phyloP scores from a whole-genome alignment of 2,329 filamentous ascomycete genomes.

The Trichoderma afroharzianum region DNA sequence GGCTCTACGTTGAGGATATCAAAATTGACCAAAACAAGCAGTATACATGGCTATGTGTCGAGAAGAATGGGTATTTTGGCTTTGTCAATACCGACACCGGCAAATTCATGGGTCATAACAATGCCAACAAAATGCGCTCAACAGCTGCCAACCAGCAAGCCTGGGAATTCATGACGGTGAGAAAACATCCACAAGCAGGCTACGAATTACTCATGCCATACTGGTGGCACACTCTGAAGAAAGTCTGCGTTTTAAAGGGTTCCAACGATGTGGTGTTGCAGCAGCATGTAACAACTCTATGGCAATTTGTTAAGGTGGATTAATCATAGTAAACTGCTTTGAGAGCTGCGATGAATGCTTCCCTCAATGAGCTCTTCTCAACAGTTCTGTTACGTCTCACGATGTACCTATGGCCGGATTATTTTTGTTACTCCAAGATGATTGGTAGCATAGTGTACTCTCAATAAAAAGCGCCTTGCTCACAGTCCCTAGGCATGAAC shows the following conservation, averaged over 20 bases:
- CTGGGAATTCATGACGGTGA: slow-evolving; percentile 10
- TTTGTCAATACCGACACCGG: slow-evolving; percentile 10
- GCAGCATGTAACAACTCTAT: slow-evolving; percentile 12
- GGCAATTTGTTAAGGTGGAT: slow-evolving; percentile 16
- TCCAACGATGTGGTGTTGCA: background rate
- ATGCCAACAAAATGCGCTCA: background rate
- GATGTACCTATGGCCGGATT: background rate
- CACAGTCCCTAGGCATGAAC: background rate
- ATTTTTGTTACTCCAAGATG: background rate
- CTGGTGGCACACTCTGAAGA: slow-evolving; percentile 14
- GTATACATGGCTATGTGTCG: no score
- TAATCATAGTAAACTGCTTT: background rate
- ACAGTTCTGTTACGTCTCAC: background rate
- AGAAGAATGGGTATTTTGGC: no score
- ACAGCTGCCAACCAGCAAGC: no score
- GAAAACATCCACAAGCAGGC: slow-evolving; percentile 15
- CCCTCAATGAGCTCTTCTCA: background rate
- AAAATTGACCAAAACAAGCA: no score
- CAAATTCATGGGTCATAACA: slow-evolving; percentile 18
- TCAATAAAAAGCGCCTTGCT: background rate
- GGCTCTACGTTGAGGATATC: no score
- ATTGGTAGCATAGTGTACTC: background rate
- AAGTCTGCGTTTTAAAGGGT: background rate
- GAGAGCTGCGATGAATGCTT: background rate
- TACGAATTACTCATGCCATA: slow-evolving; percentile 18